phyloP scores from a whole-genome alignment of 1,139 yeast species.

The Hyphopichia burtonii region DNA sequence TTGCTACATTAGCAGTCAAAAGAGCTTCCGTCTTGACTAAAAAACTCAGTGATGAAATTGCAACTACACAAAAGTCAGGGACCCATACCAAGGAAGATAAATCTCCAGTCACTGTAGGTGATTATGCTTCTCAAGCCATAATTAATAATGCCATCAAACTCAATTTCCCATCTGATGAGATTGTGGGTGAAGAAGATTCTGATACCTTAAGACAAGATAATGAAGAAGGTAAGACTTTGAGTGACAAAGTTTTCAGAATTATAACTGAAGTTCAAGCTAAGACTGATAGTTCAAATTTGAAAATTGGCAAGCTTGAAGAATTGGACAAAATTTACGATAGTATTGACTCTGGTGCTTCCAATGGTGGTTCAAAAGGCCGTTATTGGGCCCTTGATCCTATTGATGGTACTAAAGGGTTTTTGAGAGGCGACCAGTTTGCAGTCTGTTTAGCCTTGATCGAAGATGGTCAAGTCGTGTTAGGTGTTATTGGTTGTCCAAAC shows the following conservation, averaged over 20 bases:
- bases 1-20: conserved; percentile 88
- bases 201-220: conserved; percentile 53
- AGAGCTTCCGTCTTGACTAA: conserved; percentile 81
- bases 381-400: conserved; percentile 98
- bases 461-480: conserved; percentile 80
- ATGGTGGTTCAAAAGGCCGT: conserved; percentile 77
- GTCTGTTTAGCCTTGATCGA: conserved; percentile 89
- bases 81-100: conserved; percentile 83
- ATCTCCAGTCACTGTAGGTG: conserved; percentile 97
- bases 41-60: conserved; percentile 66
- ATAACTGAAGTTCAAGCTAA: conserved; percentile 44
- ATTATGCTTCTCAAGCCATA: conserved; percentile 93
- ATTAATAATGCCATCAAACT: conserved; percentile 77
- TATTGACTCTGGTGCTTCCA: conserved; percentile 75
- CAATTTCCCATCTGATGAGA: conserved; percentile 79
- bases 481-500: conserved; percentile 97
- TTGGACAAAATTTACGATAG: conserved; percentile 56
- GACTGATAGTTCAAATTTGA: conserved; percentile 20
- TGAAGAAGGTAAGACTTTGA: conserved; percentile 29
- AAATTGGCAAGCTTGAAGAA: conserved; percentile 43
- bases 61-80: conserved; percentile 51
- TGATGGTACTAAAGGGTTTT: conserved; percentile 96
- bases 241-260: conserved; percentile 49
- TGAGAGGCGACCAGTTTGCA: conserved; percentile 95
- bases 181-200: conserved; percentile 95